A percentile compares a stretch with the other conserved stretches of the same genome.
phyloP scores from a whole-genome alignment of 1,284 basidiomycete species.

The Trichosporon inkin region DNA sequence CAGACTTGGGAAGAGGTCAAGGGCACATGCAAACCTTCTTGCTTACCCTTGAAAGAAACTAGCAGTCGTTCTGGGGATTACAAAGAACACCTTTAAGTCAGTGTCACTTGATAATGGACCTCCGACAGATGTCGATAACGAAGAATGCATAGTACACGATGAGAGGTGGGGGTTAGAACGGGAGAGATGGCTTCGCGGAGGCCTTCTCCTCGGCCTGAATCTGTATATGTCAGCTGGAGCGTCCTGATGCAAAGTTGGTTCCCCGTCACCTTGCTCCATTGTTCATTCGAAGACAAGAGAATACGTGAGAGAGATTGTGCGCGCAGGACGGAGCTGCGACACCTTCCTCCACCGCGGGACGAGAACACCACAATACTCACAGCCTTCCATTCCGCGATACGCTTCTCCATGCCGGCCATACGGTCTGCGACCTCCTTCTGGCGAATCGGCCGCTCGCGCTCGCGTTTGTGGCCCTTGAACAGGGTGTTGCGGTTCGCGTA shows the following conservation, averaged over 20 bases:
- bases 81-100: too few relatives aligned
- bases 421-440: conserved; percentile 35
- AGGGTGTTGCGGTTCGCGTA: conserved; percentile 29
- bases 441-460: conserved; percentile 32
- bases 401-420: conserved; percentile 44
- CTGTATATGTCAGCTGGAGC: conserved; percentile 4
- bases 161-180: conserved; percentile 9
- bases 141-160: conserved; percentile 16
- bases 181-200: not conserved
- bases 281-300: not conserved
- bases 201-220: not conserved
- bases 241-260: not conserved
- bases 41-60: too few relatives aligned
- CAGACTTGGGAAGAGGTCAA: too few relatives aligned
- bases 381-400: conserved; percentile 41
- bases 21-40: too few relatives aligned
- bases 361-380: not conserved
- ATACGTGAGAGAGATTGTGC: too few relatives aligned
- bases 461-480: conserved; percentile 47
- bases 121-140: not conserved
- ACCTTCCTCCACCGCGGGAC: not conserved
- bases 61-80: too few relatives aligned
- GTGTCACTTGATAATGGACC: too few relatives aligned
- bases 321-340: too few relatives aligned
- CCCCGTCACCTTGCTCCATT: not conserved